phyloP scores from a whole-genome alignment of 1,284 basidiomycete genomes.

The Fomitopsis schrenkii region DNA sequence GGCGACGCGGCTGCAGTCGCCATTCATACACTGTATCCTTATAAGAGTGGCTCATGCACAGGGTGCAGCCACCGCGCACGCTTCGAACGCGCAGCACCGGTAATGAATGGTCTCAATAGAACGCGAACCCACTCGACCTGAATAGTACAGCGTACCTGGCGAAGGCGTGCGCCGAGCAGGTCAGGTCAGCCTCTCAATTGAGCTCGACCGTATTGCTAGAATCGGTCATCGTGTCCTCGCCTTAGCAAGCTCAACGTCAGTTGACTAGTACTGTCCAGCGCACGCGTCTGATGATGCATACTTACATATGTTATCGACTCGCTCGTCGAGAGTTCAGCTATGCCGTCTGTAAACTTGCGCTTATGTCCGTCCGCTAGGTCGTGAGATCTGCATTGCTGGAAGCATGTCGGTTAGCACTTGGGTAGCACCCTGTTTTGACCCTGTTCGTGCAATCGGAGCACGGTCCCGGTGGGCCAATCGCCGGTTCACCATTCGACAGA shows the following conservation, averaged over 20 bases:
- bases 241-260: background rate
- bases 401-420: background rate
- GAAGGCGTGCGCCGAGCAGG: background rate
- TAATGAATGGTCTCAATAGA: background rate
- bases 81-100: background rate
- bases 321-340: no score
- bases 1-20: background rate
- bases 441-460: background rate
- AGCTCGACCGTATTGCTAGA: background rate
- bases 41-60: background rate
- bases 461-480: background rate
- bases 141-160: background rate
- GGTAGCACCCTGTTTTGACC: no score
- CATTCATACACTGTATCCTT: background rate
- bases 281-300: no score
- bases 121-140: background rate
- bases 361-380: background rate
- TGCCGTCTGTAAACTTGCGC: background rate
- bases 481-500: background rate
- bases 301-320: no score
- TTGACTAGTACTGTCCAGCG: background rate
- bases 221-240: background rate
- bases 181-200: background rate
- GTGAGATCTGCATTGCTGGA: no score
- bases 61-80: background rate